Evolutionary conservation across 352 stramenopile genomes (phyloP), one percentile per base, ranked within the genome.

Genomic region (Phytophthora pisi): DNA sequence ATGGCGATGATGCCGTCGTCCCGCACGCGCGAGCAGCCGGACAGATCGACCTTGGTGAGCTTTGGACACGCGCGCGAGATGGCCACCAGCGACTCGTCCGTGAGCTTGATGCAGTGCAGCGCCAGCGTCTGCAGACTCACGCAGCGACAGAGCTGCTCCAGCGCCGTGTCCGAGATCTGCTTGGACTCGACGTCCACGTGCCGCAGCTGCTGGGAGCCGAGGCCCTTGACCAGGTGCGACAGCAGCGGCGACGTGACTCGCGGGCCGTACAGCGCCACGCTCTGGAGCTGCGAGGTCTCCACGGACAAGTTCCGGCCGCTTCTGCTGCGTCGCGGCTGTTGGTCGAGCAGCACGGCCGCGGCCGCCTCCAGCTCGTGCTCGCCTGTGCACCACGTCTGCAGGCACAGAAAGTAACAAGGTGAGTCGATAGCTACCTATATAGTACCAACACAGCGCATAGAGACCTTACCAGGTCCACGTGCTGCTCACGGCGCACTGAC

Each of bases 101-200:
- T 91, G 61, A 93, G 82, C 45, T 92, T 93, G 64, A 95, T 88
- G 61, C 86, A 95, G 64, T 88, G 76, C 23, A 95, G 61, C 20
- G 59, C 57, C 23, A 95, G 64, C 4, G 57, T 66, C 1, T 54
- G 68, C 3, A 93, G 72, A 40, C 67, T 46, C 7, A 30, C 51
- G 46, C 78, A 92, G 18, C 54, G 57, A 34, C 72, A 56, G 42
- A 95, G 69, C 4, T 72, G 51, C n/a, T 47, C 36, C 9, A 95
- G 70, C 13, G 77, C 70, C 0, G 58, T 34, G 53, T 91, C 79
- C 28, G 79, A 68, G 42, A 89, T 75, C 47, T 92, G 84, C 71
- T 89, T 95, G 42, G 84, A 93, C 66, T 95, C 86, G 51, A 95
- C 75, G 36, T 83, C 66, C 31, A 95, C 61, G 7, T 79, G 66